A percentile compares a stretch with the other conserved stretches of the same genome.
Evolutionary conservation across 371 early-diverging fungal genomes (phyloP).

Genomic region (Mucor circinelloides): DNA sequence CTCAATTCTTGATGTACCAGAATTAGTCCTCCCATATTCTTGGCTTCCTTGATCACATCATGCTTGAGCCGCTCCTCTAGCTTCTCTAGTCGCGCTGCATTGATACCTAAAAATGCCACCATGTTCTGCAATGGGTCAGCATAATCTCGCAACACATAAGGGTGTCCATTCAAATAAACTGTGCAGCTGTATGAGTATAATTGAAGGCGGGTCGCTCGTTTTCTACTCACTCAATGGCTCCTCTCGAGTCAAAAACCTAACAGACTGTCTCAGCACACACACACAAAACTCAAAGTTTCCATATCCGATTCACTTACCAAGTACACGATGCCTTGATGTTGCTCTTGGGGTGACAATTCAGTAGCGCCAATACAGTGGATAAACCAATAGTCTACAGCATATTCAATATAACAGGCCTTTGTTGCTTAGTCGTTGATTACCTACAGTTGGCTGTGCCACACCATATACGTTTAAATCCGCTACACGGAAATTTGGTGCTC

Average conservation of each 20-base stretch:
- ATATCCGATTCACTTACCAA: constrained; percentile 26
- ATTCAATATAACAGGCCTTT: neutral
- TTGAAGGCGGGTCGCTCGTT: neutral
- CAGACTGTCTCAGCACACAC: neutral
- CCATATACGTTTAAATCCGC: constrained; percentile 66
- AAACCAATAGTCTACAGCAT: constrained; percentile 50
- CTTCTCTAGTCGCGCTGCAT: constrained; percentile 61
- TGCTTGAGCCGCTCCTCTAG: constrained; percentile 69
- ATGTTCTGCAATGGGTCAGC: constrained; percentile 64
- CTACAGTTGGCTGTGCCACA: constrained; percentile 69
- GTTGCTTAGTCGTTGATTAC: neutral
- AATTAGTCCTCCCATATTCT: constrained; percentile 50
- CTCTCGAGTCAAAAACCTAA: constrained; percentile 72
- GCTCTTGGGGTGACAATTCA: constrained; percentile 52
- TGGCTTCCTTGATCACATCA: constrained; percentile 64
- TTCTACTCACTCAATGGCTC: constrained; percentile 57
- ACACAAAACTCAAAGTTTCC: neutral
- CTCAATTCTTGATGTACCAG: constrained; percentile 73
- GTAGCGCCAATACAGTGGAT: constrained; percentile 59
- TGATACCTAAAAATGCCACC: constrained; percentile 65
- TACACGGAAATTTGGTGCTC: constrained; percentile 72
- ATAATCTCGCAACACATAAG: constrained; percentile 68
- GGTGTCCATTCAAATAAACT: constrained; percentile 60
- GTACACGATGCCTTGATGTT: constrained; percentile 29
- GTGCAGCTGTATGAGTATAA: constrained; percentile 4